Evolutionary conservation across 2,329 filamentous ascomycete genomes (phyloP).

Genomic region (Beauveria sp.): DNA sequence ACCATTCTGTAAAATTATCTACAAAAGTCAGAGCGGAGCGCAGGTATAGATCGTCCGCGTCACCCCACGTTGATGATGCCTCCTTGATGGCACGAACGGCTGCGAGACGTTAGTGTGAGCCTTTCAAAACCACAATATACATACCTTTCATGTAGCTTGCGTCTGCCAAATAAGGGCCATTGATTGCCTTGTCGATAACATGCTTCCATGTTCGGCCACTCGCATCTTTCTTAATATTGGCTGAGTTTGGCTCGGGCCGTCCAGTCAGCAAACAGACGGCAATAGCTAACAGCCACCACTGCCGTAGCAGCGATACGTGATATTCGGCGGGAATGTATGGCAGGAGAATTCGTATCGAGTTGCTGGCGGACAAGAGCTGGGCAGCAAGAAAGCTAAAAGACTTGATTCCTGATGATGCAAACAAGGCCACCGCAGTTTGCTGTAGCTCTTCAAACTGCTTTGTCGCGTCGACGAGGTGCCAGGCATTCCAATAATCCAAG

Average conservation of each 20-base stretch:
- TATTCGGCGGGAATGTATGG: constrained; percentile 66
- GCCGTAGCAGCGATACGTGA: constrained; percentile 65
- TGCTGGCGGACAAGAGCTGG: constrained; percentile 75
- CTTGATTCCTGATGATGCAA: constrained; percentile 50
- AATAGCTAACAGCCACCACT: constrained; percentile 85
- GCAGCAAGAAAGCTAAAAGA: constrained; percentile 78
- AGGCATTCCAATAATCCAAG: constrained; percentile 86
- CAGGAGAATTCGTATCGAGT: constrained; percentile 80
- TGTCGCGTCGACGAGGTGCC: constrained; percentile 63
- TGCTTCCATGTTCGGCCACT: constrained; percentile 67
- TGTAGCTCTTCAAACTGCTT: constrained; percentile 68
- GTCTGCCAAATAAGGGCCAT: constrained; percentile 60
- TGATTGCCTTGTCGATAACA: constrained; percentile 63
- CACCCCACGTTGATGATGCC: constrained; percentile 66
- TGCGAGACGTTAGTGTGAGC: constrained; percentile 21
- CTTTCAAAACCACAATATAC: constrained; percentile 12
- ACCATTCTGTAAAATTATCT: constrained; percentile 66
- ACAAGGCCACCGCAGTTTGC: constrained; percentile 50
- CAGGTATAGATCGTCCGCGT: constrained; percentile 57
- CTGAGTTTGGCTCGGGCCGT: constrained; percentile 63
- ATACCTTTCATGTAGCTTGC: constrained; percentile 78
- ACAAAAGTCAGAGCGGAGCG: constrained; percentile 64
- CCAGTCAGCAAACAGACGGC: constrained; percentile 69
- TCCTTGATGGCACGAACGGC: constrained; percentile 68
- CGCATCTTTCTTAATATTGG: constrained; percentile 52